phyloP scores from a whole-genome alignment of 1,284 basidiomycete genomes.

The Austroboletus rostrupii region DNA sequence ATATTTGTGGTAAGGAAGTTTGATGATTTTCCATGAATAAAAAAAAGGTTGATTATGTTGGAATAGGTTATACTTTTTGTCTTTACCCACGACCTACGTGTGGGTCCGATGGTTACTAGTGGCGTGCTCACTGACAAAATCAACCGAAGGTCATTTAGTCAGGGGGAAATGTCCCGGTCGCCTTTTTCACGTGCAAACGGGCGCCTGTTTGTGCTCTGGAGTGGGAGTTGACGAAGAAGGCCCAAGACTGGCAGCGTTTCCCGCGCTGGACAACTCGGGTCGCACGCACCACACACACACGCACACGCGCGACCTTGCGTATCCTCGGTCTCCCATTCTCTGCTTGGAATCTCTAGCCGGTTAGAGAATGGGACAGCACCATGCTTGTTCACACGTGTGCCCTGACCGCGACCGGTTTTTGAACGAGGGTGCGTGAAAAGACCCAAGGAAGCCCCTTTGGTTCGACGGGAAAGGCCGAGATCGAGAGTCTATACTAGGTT shows the following conservation, averaged over 20 bases:
- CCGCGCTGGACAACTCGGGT: conserved; percentile 58
- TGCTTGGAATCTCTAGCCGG: conserved; percentile 24
- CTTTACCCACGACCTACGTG: not conserved
- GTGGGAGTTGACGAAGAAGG: conserved; percentile 41
- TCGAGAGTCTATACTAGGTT: not conserved
- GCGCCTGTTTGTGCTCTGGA: conserved; percentile 37
- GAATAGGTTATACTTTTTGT: conserved; percentile 1
- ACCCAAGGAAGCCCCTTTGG: conserved; percentile 53
- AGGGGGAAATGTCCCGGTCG: not conserved
- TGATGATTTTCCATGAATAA: conserved; percentile 4
- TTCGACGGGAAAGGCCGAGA: conserved; percentile 20
- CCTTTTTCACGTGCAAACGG: conserved; percentile 34
- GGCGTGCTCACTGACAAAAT: conserved; percentile 10
- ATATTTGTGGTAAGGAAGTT: conserved; percentile 6
- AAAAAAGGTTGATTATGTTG: conserved; percentile 2
- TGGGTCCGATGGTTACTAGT: conserved; percentile 5
- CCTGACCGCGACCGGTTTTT: conserved; percentile 53
- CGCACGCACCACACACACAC: conserved; percentile 43
- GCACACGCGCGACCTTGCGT: conserved; percentile 49
- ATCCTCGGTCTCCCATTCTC: conserved; percentile 40
- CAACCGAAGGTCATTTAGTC: conserved; percentile 6
- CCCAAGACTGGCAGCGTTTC: conserved; percentile 48
- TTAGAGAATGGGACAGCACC: conserved; percentile 50
- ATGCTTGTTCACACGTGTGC: conserved; percentile 54
- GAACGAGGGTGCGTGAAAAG: conserved; percentile 50